A percentile compares a stretch with the other conserved stretches of the same genome.
Conservation (phyloP, 768 basidiomycete species). For the Cystofilobasidium ferigula region DNA sequence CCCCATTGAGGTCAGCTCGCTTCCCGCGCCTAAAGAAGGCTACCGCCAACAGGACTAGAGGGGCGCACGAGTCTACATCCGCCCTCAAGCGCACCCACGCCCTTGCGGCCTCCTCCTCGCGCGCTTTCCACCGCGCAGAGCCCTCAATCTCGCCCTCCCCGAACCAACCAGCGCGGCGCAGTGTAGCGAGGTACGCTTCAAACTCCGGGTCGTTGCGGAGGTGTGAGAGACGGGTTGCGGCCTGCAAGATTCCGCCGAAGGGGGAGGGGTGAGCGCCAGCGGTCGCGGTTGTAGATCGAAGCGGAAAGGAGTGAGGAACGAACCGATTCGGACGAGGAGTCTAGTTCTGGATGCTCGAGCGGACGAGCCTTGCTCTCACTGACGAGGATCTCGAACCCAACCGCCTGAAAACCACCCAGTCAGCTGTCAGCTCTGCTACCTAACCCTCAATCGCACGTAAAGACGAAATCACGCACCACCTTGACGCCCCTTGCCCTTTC, state of each 20-base stretch:
- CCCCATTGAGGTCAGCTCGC: not conserved
- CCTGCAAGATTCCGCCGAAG: conserved; percentile 39
- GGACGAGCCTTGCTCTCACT: conserved; percentile 19
- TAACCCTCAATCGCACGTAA: not conserved
- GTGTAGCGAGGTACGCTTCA: conserved; percentile 55
- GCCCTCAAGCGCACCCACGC: conserved; percentile 47
- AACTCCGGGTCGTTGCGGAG: conserved; percentile 60
- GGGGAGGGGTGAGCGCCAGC: not conserved
- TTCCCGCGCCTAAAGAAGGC: not conserved
- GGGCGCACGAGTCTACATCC: conserved; percentile 8
- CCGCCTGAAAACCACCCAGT: conserved; percentile 47
- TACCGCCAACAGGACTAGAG: too few species aligned
- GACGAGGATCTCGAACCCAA: conserved; percentile 94
- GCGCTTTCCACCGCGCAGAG: conserved; percentile 59
- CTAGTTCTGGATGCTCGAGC: conserved; percentile 14
- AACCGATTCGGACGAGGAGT: conserved; percentile 14
- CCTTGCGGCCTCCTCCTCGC: conserved; percentile 59
- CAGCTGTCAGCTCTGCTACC: not conserved
- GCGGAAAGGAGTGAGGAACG: not conserved
- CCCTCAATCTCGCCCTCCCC: conserved; percentile 57
- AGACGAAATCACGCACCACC: conserved; percentile 47
- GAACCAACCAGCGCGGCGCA: conserved; percentile 63
- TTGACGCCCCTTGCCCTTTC: conserved; percentile 83
- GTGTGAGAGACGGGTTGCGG: conserved; percentile 56
- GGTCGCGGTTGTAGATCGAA: not conserved